Conservation (phyloP, 1,139 yeast species). For the Geotrichum cucujoidarum region DNA sequence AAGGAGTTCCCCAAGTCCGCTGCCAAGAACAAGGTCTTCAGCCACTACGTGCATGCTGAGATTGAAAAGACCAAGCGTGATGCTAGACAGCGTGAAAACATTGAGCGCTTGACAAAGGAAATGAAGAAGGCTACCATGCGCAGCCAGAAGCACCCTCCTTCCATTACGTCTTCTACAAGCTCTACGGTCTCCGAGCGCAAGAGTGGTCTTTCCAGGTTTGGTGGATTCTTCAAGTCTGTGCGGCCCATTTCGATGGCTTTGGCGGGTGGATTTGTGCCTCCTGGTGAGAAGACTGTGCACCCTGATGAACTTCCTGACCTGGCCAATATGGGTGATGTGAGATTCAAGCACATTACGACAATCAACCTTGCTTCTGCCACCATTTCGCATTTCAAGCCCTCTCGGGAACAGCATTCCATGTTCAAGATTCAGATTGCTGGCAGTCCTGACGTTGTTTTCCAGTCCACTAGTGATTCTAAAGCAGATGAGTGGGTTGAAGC, state of each 20-base stretch:
- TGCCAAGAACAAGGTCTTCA: constrained; percentile 42
- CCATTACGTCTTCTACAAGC: not conserved
- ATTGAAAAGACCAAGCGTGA: constrained; percentile 51
- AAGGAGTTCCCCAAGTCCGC: constrained; percentile 37
- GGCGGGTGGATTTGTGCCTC: constrained; percentile 29
- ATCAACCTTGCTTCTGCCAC: constrained; percentile 50
- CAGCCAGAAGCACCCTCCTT: not conserved
- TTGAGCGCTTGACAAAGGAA: constrained; percentile 42
- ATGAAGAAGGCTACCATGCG: constrained; percentile 28
- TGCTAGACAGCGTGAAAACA: constrained; percentile 41
- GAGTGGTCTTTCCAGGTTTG: constrained; percentile 28
- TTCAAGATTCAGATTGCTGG: constrained; percentile 60
- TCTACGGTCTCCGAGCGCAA: constrained; percentile 16
- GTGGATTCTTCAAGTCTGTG: constrained; percentile 37
- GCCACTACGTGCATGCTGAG: constrained; percentile 45
- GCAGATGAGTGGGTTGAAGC: constrained; percentile 69
- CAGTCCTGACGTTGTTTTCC: constrained; percentile 55
- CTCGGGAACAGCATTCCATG: constrained; percentile 33
- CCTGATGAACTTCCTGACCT: constrained; percentile 59
- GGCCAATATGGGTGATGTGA: constrained; percentile 40
- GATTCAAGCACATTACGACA: constrained; percentile 53
- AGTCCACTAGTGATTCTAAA: constrained; percentile 59
- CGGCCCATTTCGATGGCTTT: constrained; percentile 42
- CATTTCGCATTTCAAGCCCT: constrained; percentile 22
- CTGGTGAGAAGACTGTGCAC: constrained; percentile 46